A percentile compares a stretch with the other conserved stretches of the same genome.
Conservation (phyloP, 179 eudicot genomes). For the Heliamphora ciliata region DNA sequence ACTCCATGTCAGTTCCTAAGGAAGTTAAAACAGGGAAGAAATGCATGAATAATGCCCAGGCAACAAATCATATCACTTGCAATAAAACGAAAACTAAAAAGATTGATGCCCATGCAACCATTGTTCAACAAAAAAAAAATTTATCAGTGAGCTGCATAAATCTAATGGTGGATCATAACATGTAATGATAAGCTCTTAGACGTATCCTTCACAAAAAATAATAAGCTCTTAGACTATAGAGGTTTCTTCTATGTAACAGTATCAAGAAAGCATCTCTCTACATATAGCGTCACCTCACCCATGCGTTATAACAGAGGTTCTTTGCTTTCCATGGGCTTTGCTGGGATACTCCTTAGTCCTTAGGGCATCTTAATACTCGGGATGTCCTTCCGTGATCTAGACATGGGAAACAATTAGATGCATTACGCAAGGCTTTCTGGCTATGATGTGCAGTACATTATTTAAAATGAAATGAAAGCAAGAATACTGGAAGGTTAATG, state of each 20-base stretch:
- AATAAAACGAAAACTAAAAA: background rate
- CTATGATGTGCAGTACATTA: background rate
- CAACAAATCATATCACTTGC: background rate
- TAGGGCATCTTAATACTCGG: background rate
- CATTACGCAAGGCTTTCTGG: background rate
- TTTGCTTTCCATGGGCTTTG: background rate
- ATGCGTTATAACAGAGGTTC: background rate
- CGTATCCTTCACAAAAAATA: background rate
- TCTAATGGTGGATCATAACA: background rate
- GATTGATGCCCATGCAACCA: background rate
- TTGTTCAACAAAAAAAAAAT: background rate
- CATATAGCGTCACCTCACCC: background rate
- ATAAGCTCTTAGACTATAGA: background rate
- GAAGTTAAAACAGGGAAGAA: background rate
- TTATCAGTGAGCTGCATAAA: background rate
- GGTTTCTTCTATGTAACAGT: background rate
- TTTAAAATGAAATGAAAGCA: background rate
- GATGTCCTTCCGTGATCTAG: background rate
- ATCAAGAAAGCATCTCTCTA: background rate
- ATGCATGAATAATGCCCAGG: background rate
- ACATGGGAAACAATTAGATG: background rate
- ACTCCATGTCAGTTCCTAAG: constrained; percentile 24
- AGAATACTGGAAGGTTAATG: background rate
- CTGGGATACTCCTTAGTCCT: background rate
- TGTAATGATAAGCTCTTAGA: background rate